Evolutionary conservation across 805 yeast species (phyloP).

Genomic region (Vanderwaltozyma verrucispora): DNA sequence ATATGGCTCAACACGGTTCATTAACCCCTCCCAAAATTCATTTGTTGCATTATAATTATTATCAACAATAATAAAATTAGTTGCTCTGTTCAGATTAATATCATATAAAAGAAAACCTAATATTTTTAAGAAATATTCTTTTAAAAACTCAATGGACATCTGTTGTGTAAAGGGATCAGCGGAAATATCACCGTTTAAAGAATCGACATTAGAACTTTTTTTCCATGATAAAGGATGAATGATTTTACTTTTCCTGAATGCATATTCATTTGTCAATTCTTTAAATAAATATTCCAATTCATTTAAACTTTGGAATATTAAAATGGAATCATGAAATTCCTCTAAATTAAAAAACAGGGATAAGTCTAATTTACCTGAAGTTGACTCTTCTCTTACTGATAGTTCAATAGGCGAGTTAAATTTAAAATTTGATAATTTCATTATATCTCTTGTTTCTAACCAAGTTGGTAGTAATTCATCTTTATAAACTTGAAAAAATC

Average conservation of each 20-base stretch:
- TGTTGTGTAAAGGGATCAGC: conserved; percentile 19
- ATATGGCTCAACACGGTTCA: conserved; percentile 48
- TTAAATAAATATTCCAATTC: conserved; percentile 50
- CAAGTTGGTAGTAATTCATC: conserved; percentile 43
- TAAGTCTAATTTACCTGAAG: conserved; percentile 29
- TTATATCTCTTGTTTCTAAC: conserved; percentile 48
- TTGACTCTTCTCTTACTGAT: conserved; percentile 55
- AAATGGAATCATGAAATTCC: conserved; percentile 72
- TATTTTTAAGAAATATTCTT: conserved; percentile 47
- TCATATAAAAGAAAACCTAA: conserved; percentile 75
- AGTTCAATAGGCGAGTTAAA: conserved; percentile 82
- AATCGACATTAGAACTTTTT: conserved; percentile 15
- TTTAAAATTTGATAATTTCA: conserved; percentile 41
- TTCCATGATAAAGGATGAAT: conserved; percentile 53
- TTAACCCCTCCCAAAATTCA: conserved; percentile 69
- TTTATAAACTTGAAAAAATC: conserved; percentile 42
- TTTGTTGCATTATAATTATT: conserved; percentile 43
- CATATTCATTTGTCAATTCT: conserved; percentile 61
- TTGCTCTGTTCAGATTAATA: conserved; percentile 50
- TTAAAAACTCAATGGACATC: conserved; percentile 26
- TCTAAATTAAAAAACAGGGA: conserved; percentile 42
- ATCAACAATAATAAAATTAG: conserved; percentile 53
- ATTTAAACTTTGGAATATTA: conserved; percentile 69
- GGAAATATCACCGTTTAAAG: conserved; percentile 13
- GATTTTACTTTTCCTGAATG: conserved; percentile 57